Conservation (phyloP, 805 yeast species). For the Spencermartinsiella europaea region DNA sequence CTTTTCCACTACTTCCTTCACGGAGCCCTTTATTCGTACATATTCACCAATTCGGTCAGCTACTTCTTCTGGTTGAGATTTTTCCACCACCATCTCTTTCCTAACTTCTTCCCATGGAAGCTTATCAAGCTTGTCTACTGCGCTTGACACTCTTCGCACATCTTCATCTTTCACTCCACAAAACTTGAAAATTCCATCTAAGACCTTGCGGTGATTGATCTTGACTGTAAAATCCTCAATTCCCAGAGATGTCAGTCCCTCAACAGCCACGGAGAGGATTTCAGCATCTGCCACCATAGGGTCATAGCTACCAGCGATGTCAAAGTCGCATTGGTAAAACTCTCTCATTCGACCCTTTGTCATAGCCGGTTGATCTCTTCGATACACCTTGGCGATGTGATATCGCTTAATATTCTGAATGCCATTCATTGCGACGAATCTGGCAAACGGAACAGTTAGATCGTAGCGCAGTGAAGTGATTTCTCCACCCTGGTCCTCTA, state of each 20-base stretch:
- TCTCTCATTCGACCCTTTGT: slow-evolving; percentile 99
- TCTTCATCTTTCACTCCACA: slow-evolving; percentile 95
- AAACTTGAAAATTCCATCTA: slow-evolving; percentile 92
- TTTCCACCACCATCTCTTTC: slow-evolving; percentile 87
- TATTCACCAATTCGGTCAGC: slow-evolving; percentile 92
- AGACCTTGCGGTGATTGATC: slow-evolving; percentile 88
- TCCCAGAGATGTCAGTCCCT: slow-evolving; percentile 79
- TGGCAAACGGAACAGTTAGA: slow-evolving; percentile 96
- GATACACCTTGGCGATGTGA: slow-evolving; percentile 96
- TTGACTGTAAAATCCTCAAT: slow-evolving; percentile 86
- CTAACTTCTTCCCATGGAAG: slow-evolving; percentile 92
- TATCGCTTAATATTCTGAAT: slow-evolving; percentile 85
- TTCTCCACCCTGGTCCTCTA: slow-evolving; percentile 99
- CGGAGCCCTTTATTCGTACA: slow-evolving; percentile 72
- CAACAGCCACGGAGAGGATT: slow-evolving; percentile 70
- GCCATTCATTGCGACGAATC: slow-evolving; percentile 94
- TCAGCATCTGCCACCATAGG: slow-evolving; percentile 97
- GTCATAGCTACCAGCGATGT: slow-evolving; percentile 90
- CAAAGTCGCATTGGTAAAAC: slow-evolving; percentile 98
- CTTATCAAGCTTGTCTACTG: slow-evolving; percentile 95
- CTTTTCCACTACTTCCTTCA: slow-evolving; percentile 40
- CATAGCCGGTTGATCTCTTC: slow-evolving; percentile 99
- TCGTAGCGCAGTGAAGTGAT: slow-evolving; percentile 92
- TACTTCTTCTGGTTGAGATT: slow-evolving; percentile 83
- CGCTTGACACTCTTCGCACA: slow-evolving; percentile 86